Conservation (phyloP, 495 filamentous ascomycete species). For the Poronia punctata region DNA sequence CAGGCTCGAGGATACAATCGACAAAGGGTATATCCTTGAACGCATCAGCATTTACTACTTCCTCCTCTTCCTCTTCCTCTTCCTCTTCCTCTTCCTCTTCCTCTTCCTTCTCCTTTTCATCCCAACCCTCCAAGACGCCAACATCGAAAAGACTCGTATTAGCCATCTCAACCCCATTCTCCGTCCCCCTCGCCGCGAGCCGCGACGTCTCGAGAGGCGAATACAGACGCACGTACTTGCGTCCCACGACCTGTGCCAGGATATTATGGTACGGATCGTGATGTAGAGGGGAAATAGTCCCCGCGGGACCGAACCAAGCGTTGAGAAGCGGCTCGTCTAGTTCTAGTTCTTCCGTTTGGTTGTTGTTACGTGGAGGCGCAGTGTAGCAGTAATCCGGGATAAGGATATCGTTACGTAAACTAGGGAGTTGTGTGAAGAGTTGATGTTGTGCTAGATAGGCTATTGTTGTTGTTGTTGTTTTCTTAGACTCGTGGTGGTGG, state of each 20-base stretch:
- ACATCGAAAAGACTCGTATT: constrained; percentile 81
- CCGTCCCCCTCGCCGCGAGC: constrained; percentile 58
- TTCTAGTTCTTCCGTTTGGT: constrained; percentile 44
- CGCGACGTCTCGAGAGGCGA: constrained; percentile 50
- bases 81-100: constrained; percentile 9
- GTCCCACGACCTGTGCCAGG: constrained; percentile 80
- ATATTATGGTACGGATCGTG: constrained; percentile 94
- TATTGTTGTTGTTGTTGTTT: constrained; percentile 11
- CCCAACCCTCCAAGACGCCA: constrained; percentile 51
- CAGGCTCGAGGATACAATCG: constrained; percentile 71
- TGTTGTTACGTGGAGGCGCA: constrained; percentile 41
- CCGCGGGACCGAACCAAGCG: constrained; percentile 85
- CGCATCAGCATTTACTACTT: constrained; percentile 24
- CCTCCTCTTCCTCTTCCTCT: constrained; percentile 9
- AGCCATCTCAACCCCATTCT: constrained; percentile 79
- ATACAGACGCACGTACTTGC: constrained; percentile 87
- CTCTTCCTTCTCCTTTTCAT: constrained; percentile 14
- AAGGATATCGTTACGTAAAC: constrained; percentile 65
- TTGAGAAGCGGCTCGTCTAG: constrained; percentile 58
- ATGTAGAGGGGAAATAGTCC: constrained; percentile 87
- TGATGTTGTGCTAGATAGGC: constrained; percentile 91
- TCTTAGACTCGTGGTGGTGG: not conserved
- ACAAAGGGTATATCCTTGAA: constrained; percentile 57
- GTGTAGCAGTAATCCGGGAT: constrained; percentile 85
- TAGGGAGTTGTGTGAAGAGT: constrained; percentile 75